These are phyloP conservation scores for Mollisia scopiformis DNA, from an alignment of 2,329 filamentous ascomycete genomes.

Conservation along the genomic window DNA sequence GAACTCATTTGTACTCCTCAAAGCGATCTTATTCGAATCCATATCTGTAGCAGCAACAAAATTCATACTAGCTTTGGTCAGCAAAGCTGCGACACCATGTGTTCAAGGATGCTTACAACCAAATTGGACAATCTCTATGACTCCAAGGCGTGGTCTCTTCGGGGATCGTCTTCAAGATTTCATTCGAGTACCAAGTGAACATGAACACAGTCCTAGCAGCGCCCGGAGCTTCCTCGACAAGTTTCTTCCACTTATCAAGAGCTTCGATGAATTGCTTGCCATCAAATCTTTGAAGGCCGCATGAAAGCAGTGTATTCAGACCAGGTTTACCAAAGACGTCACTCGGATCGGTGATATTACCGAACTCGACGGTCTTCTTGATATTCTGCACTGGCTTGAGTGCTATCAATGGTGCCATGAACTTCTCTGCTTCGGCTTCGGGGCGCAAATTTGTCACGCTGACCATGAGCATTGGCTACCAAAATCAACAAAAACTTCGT, in stretches of 20 bases:
- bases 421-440: constrained; percentile 7
- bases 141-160: constrained; percentile 6
- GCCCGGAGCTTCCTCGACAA: constrained; percentile 6
- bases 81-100: not conserved
- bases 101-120: constrained; percentile 2
- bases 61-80: constrained; percentile 1
- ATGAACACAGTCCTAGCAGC: constrained; percentile 2
- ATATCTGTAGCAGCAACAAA: not conserved
- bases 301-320: constrained; percentile 1
- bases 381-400: constrained; percentile 4
- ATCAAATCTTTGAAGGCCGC: constrained; percentile 10
- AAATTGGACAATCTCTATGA: constrained; percentile 11
- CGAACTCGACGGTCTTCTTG: not conserved
- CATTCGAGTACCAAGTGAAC: constrained; percentile 3
- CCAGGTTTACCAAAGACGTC: constrained; percentile 4
- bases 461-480: constrained; percentile 12
- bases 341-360: constrained; percentile 3
- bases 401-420: constrained; percentile 5
- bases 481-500: not conserved
- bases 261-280: not conserved
- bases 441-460: constrained; percentile 10
- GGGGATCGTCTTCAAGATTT: constrained; percentile 3
- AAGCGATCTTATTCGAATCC: not conserved
- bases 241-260: constrained; percentile 5
- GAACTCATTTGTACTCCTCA: constrained; percentile 1